Conservation (phyloP, 208 protist genomes). For the Trypanosoma lewisi region DNA sequence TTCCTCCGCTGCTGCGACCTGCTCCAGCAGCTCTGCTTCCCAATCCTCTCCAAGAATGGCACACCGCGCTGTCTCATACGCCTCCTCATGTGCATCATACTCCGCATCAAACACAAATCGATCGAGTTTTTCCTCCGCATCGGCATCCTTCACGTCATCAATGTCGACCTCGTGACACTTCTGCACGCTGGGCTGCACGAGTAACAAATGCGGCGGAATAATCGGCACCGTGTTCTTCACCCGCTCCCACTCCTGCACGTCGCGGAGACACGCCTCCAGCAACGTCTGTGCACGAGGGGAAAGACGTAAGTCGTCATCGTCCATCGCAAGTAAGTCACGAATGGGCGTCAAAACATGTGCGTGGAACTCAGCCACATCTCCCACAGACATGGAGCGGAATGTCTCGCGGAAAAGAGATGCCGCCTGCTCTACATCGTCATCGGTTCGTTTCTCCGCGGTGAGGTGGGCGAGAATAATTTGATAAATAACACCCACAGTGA, state of each 20-base stretch:
- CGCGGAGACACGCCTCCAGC: conserved; percentile 94
- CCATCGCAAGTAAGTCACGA: conserved; percentile 79
- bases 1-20: conserved; percentile 53
- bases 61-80: conserved; percentile 89
- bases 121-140: conserved; percentile 84
- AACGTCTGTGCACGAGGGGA: conserved; percentile 95
- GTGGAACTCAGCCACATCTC: conserved; percentile 61
- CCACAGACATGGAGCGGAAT: conserved; percentile 65
- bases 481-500: conserved; percentile 71
- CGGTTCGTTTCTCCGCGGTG: conserved; percentile 85
- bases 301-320: conserved; percentile 92
- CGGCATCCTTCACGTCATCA: conserved; percentile 81
- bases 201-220: conserved; percentile 77
- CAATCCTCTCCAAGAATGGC: conserved; percentile 93
- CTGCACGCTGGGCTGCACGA: conserved; percentile 95
- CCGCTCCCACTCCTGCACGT: conserved; percentile 87
- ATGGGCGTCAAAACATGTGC: conserved; percentile 73
- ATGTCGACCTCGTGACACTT: conserved; percentile 95
- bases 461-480: conserved; percentile 77
- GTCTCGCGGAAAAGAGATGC: conserved; percentile 67
- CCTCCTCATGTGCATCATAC: conserved; percentile 92
- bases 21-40: conserved; percentile 76
- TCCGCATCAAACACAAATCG: conserved; percentile 93
- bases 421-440: conserved; percentile 95
- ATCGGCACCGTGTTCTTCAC: conserved; percentile 71